Base-by-base conservation (phyloP, 345 rosid species). In the Citrus glauca region DNA sequence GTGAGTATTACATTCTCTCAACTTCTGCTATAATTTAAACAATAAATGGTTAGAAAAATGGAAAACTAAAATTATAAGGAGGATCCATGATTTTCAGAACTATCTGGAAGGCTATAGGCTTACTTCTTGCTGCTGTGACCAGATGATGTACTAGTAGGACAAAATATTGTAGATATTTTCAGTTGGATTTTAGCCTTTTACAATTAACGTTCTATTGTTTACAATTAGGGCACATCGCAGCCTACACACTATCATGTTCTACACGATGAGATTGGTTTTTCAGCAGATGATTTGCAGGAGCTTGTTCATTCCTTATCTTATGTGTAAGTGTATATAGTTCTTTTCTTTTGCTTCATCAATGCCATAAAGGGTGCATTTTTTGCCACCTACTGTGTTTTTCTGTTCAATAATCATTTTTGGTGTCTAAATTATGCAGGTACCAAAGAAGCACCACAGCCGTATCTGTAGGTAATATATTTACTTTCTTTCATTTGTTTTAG, bases 361-460 rank as follows among this genome's bases (percentile, higher is more conserved):
- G 27, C 19, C 9, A 24, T 59, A 14, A 60, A 20, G 45, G 5
- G 27, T 37, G 42, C 48, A 20, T n/a, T 66, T 66, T n/a, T 16
- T 35, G 70, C 27, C 48, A 37, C 11, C 57, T 13, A 5, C 68
- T 14, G 37, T 30, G 33, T 19, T 63, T 32, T 35, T 68, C 9
- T 33, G 7, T 40, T n/a, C 50, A 56, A 38, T 40, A 69, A 25
- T 42, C 11, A 75, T 14, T 13, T 4, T 35, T 61, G 13, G 16
- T 32, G 28, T 22, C 11, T 38, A 65, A 13, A 50, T 71, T 27
- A 40, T 82, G 76, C 87, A 85, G 87, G 70, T 85, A 85, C 70
- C 88, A 85, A 19, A 85, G 85, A 60, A 85, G 88, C 78, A 85
- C 85, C 30, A 85, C 85, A 3, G 85, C 88, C 8, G 11, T 82